Percentiles rank a stretch among this genome's conserved stretches.
Evolutionary conservation across 306 rosid species (phyloP).

Genomic region (Cicer judaicum): DNA sequence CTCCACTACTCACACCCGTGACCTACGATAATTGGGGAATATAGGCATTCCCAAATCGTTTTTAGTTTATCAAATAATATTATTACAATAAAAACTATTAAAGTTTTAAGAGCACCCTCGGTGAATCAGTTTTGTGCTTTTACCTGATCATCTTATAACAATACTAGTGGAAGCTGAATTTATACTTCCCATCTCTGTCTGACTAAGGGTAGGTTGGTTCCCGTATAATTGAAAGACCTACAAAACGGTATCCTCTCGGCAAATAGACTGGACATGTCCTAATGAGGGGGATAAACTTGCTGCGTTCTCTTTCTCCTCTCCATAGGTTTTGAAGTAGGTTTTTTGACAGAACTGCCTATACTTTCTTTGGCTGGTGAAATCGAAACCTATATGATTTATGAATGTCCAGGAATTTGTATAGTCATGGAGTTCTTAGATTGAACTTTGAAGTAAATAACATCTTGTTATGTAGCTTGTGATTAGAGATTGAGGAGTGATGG

Average conservation of each 20-base stretch:
- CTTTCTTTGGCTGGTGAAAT: background rate
- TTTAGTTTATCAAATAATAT: background rate
- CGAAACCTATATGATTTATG: background rate
- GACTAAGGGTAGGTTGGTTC: background rate
- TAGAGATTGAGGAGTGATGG: background rate
- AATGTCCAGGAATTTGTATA: background rate
- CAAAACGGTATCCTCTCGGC: background rate
- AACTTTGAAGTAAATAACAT: constrained; percentile 10
- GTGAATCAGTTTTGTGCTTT: background rate
- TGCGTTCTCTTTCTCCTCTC: background rate
- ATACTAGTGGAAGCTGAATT: constrained; percentile 12
- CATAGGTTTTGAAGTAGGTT: background rate
- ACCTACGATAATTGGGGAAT: background rate
- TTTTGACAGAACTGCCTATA: background rate
- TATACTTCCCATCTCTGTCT: background rate
- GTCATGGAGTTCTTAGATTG: background rate
- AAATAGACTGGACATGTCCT: background rate
- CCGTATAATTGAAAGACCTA: background rate
- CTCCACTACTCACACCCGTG: background rate
- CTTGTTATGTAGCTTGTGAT: background rate
- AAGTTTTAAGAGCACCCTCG: background rate
- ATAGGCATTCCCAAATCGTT: background rate
- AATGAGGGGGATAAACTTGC: constrained; percentile 15
- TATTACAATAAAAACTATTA: background rate
- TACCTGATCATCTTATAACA: constrained; percentile 22